phyloP scores from a whole-genome alignment of 2,329 filamentous ascomycete species.

The Thyridium curvatum region DNA sequence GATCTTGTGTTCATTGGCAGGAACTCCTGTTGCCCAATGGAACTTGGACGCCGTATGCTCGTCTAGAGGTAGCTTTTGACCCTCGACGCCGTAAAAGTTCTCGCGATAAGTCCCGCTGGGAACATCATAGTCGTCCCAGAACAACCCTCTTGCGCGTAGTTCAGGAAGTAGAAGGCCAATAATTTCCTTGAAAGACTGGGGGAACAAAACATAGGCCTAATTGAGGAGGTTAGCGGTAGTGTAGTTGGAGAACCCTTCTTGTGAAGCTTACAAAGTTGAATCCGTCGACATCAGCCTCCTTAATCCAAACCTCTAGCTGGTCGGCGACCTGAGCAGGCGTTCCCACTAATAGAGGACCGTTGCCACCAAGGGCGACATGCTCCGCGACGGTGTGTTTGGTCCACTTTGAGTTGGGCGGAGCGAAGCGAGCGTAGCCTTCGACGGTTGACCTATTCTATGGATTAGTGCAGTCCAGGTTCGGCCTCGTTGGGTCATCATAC shows the following conservation, averaged over 20 bases:
- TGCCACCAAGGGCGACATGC: constrained; percentile 61
- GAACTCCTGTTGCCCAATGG: constrained; percentile 29
- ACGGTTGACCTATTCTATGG: constrained; percentile 9
- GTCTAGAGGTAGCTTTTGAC: constrained; percentile 22
- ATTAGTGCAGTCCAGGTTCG: too few species aligned
- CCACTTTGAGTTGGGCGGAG: constrained; percentile 46
- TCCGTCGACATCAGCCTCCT: constrained; percentile 65
- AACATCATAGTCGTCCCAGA: constrained; percentile 42
- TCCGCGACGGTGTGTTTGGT: constrained; percentile 65
- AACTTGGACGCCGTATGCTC: constrained; percentile 32
- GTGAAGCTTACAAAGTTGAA: constrained; percentile 54
- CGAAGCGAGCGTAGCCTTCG: constrained; percentile 7
- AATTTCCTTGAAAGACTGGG: constrained; percentile 60
- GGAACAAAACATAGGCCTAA: constrained; percentile 29
- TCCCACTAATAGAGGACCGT: constrained; percentile 59
- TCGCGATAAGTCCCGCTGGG: constrained; percentile 35
- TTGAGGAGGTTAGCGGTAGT: background rate
- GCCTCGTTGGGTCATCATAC: constrained; percentile 16
- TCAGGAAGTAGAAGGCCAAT: constrained; percentile 59
- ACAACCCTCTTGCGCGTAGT: constrained; percentile 48
- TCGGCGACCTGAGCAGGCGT: constrained; percentile 61
- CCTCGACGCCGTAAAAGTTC: constrained; percentile 30
- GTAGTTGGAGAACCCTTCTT: constrained; percentile 1
- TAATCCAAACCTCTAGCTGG: constrained; percentile 59
- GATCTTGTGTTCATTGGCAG: constrained; percentile 16